Evolutionary conservation across 2,329 filamentous ascomycete genomes (phyloP), one percentile per base, ranked within the genome.

Genomic region (Tolypocladium cylindrosporum): DNA sequence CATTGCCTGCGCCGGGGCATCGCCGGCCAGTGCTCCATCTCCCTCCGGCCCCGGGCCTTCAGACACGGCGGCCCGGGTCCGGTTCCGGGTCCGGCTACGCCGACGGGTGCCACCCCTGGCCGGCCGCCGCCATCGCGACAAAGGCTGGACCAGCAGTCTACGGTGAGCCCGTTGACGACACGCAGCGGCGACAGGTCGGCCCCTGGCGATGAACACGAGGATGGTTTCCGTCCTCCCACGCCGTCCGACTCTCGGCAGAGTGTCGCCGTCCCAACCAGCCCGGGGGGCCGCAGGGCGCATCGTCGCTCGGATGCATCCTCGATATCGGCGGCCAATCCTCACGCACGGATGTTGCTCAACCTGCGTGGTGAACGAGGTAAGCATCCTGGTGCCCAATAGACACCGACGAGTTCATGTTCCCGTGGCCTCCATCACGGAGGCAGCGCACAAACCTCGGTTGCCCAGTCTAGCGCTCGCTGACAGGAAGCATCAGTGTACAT

Each of bases 321-420:
- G 0, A 52, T 60, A n/a, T 61, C 61, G 0, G 48, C 48, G 1
- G 57, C 53, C 13, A 62, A 62, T 41, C 62, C 65, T 4, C 62
- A 68, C 59, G 63, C 70, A 1, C 66, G 77, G 0, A 80, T 83
- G 77, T 66, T 83, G 8, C 69, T 79, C 3, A 82, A 80, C 61
- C 70, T 77, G 0, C 75, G 78, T 21, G 79, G 80, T 4, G 79
- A 83, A 63, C 72, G 74, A 74, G 74, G 79, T 80, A 68, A 42
- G 69, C 24, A 8, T 16, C 27, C 27, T 3, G 27, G 27, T 31
- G 27, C 27, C 27, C 27, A 31, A 6, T 5, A 31, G 27, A 31
- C 27, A 31, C 6, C 6, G 24, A 4, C 27, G 4, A 31, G 27
- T 31, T 31, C 27, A 31, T 31, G 27, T 31, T 31, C 27, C 27